A percentile compares a stretch with the other conserved stretches of the same genome.
phyloP scores from a whole-genome alignment of 2,329 filamentous ascomycete genomes.

The Lecanicillium sp. region DNA sequence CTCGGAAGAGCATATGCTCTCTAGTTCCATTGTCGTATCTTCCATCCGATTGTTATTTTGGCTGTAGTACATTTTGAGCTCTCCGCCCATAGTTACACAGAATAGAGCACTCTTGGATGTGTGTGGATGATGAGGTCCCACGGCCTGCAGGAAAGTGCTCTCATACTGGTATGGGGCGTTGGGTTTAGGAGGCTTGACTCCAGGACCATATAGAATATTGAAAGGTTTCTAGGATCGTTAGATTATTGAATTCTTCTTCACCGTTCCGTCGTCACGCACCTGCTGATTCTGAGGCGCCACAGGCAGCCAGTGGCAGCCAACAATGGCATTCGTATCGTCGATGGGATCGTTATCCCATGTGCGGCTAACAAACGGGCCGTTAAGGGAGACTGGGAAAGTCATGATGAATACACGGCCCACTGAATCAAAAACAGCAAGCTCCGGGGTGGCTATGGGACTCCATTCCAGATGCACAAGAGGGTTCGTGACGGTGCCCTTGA shows the following conservation, averaged over 20 bases:
- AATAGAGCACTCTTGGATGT: constrained; percentile 67
- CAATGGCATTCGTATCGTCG: constrained; percentile 70
- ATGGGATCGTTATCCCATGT: constrained; percentile 60
- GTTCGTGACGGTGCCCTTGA: constrained; percentile 57
- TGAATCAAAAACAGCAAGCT: constrained; percentile 77
- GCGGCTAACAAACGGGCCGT: constrained; percentile 59
- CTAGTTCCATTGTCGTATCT: constrained; percentile 67
- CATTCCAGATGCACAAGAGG: constrained; percentile 76
- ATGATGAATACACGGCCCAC: constrained; percentile 72
- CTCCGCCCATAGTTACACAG: constrained; percentile 67
- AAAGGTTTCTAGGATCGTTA: constrained; percentile 30
- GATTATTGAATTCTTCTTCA: constrained; percentile 2
- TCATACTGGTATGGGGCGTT: constrained; percentile 59
- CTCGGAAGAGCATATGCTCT: constrained; percentile 64
- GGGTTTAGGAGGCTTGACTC: constrained; percentile 49
- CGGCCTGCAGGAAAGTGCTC: constrained; percentile 56
- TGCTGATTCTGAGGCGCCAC: constrained; percentile 43
- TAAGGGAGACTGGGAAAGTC: constrained; percentile 64
- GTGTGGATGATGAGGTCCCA: constrained; percentile 68
- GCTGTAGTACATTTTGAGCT: constrained; percentile 70
- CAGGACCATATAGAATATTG: constrained; percentile 52
- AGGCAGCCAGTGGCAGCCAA: constrained; percentile 83
- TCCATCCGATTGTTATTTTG: constrained; percentile 67
- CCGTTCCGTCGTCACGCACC: too few relatives aligned
- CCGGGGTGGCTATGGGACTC: constrained; percentile 65